phyloP scores from a whole-genome alignment of 768 basidiomycete species.

The Ramaria sp. region DNA sequence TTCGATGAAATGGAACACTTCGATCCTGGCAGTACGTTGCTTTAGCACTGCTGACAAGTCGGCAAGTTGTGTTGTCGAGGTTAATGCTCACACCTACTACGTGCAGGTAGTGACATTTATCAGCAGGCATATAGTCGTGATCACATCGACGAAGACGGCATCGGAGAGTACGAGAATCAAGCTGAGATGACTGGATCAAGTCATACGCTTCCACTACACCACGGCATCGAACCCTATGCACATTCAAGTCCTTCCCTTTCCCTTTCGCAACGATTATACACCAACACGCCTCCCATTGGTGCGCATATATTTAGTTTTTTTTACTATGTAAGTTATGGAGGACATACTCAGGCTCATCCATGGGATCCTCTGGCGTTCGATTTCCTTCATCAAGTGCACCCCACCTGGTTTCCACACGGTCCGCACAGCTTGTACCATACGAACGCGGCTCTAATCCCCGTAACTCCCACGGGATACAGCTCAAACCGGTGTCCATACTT shows the following conservation, averaged over 20 bases:
- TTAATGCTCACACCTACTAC: not conserved
- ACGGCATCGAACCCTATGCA: not conserved
- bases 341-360: not conserved
- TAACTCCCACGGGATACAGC: conserved; percentile 33
- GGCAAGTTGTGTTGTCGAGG: not conserved
- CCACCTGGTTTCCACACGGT: not conserved
- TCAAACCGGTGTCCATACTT: conserved; percentile 65
- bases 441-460: conserved; percentile 19
- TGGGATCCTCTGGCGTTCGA: not conserved
- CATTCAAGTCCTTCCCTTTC: not conserved
- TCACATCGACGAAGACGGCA: not conserved
- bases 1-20: not conserved
- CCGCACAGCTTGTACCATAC: too few relatives aligned
- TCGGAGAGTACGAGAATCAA: not conserved
- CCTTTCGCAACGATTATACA: not conserved
- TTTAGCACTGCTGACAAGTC: not conserved
- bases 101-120: not conserved
- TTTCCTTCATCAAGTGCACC: not conserved
- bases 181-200: not conserved
- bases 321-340: not conserved
- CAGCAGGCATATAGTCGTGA: not conserved
- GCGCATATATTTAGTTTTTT: not conserved
- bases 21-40: not conserved
- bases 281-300: not conserved
- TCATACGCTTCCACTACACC: not conserved